A percentile compares a stretch with the other conserved stretches of the same genome.
Conservation (phyloP, 2,329 filamentous ascomycete genomes). For the Chaetomiaceae sp. region DNA sequence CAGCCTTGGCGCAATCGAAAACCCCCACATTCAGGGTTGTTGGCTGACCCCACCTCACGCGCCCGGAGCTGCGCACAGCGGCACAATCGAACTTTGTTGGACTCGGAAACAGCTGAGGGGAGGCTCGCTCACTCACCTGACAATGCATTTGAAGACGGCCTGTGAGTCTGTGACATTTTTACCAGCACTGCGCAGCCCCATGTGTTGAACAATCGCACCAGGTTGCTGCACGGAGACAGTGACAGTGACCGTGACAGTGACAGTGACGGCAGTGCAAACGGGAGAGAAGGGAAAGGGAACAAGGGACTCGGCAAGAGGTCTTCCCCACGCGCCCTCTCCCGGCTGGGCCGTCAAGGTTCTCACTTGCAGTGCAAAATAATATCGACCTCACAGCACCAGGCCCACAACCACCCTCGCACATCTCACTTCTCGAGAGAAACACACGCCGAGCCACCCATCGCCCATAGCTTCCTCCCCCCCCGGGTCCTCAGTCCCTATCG, state of each 20-base stretch:
- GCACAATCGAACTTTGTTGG: conserved; percentile 1
- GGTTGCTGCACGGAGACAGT: neutral
- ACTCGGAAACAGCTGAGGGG: neutral
- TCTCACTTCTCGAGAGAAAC: neutral
- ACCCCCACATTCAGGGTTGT: conserved; percentile 1
- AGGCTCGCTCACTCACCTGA: no score
- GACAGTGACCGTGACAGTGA: no score
- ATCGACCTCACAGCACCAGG: conserved; percentile 14
- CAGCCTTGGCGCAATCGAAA: no score
- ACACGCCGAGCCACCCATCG: conserved; percentile 10
- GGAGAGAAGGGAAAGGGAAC: no score
- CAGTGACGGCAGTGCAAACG: no score
- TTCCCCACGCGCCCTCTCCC: neutral
- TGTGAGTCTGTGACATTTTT: no score
- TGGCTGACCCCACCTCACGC: neutral
- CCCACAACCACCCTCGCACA: conserved; percentile 13
- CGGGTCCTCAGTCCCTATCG: neutral
- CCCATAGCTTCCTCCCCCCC: conserved; percentile 6
- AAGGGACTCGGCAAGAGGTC: neutral
- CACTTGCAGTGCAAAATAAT: conserved; percentile 24
- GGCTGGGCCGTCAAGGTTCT: conserved; percentile 28
- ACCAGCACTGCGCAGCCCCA: no score
- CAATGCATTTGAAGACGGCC: no score
- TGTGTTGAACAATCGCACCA: neutral
- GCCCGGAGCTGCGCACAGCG: neutral